Evolutionary conservation across 148 eudicot genomes (phyloP), one percentile per base, ranked within the genome.

Genomic region (Cornus controversa): DNA sequence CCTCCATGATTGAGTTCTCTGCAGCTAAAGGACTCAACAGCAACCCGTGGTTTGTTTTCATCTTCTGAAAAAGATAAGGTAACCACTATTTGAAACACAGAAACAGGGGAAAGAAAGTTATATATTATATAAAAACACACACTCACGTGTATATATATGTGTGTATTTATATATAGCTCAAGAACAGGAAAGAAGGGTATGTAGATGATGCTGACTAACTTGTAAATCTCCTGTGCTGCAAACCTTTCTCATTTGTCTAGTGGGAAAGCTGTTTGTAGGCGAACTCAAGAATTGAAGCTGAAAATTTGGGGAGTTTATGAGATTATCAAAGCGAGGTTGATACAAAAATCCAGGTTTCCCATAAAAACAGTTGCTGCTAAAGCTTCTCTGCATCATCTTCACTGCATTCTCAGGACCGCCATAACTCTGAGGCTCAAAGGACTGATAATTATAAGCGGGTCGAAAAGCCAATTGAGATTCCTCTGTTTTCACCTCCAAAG

Each of bases 181-280:
- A n/a, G 8, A 27, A 6, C 8, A 14, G 2, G 3, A 8, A 11
- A 0, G 27, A 37, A 29, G 45, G 8, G 8, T 9, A 40, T 40
- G 45, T 40, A 36, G 1, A 3, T 13, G 18, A 5, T 63, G 37
- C 37, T 36, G 26, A 78, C 88, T 86, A 60, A 95, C 99, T 25
- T 89, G 97, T 79, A 95, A 89, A 81, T 95, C 99, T 47, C 96
- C 99, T 9, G 97, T 82, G 82, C 99, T 95, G 85, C 90, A 88
- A 80, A 83, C 96, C 73, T 94, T 88, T 78, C 98, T 84, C 34
- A 93, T 91, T 42, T 89, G 91, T 14, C 87, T 83, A 53, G 71
- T 54, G 20, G 78, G 63, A 67, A 80, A 76, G 50, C 80, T 65
- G 70, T 26, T 79, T 57, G 89, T 90, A 64, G 83, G 81, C 2